These are phyloP conservation scores for Achaetomium macrosporum DNA, from an alignment of 2,329 filamentous ascomycete species.

Conservation along the genomic window DNA sequence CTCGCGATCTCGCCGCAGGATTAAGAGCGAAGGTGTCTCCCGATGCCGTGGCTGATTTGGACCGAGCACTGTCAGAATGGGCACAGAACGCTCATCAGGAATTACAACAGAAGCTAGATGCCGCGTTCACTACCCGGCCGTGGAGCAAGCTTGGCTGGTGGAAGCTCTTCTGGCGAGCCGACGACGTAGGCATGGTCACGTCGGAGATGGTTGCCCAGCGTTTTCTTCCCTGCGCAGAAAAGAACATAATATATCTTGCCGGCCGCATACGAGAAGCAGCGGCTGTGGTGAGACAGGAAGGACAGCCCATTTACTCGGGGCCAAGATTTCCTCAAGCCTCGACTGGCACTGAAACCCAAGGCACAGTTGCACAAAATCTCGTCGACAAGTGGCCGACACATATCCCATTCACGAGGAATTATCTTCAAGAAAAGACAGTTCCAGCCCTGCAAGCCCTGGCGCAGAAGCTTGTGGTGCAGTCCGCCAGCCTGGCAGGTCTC, in stretches of 20 bases:
- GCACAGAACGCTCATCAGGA: slow-evolving; percentile 76
- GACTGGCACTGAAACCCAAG: neutral
- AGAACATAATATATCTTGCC: slow-evolving; percentile 73
- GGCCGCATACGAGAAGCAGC: slow-evolving; percentile 48
- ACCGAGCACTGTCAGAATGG: slow-evolving; percentile 61
- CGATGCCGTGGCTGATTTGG: slow-evolving; percentile 44
- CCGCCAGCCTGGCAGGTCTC: slow-evolving; percentile 64
- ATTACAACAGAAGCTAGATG: slow-evolving; percentile 70
- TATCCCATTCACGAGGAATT: slow-evolving; percentile 64
- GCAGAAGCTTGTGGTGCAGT: slow-evolving; percentile 69
- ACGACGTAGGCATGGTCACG: slow-evolving; percentile 81
- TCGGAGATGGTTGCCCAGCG: slow-evolving; percentile 69
- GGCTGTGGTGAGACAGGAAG: slow-evolving; percentile 9
- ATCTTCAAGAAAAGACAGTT: slow-evolving; percentile 60
- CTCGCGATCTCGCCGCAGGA: slow-evolving; percentile 31
- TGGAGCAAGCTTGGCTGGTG: slow-evolving; percentile 87
- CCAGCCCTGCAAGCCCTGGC: slow-evolving; percentile 67
- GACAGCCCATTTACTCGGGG: slow-evolving; percentile 20
- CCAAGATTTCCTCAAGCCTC: slow-evolving; percentile 18
- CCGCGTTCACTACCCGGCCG: slow-evolving; percentile 66
- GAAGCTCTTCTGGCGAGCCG: slow-evolving; percentile 91
- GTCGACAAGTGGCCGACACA: slow-evolving; percentile 62
- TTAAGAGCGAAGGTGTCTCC: slow-evolving; percentile 30
- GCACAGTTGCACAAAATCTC: slow-evolving; percentile 1
- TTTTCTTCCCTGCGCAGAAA: slow-evolving; percentile 75